phyloP scores from a whole-genome alignment of 2,329 filamentous ascomycete genomes.

The Corynespora cassiicola region DNA sequence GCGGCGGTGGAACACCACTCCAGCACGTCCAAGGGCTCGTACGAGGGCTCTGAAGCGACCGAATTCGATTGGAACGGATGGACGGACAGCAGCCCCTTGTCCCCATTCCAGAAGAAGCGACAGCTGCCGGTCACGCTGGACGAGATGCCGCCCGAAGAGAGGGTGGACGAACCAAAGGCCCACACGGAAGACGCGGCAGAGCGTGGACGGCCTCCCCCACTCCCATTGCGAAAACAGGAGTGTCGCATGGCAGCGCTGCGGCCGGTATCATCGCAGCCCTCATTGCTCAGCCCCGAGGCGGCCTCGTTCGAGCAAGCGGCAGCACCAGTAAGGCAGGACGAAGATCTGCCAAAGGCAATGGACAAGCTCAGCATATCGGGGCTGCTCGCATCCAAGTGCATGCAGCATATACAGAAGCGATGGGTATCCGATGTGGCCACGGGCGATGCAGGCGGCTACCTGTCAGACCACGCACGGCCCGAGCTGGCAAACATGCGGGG shows the following conservation, averaged over 20 bases:
- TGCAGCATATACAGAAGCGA: conserved; percentile 15
- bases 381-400: conserved; percentile 20
- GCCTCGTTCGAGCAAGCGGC: conserved; percentile 24
- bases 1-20: conserved; percentile 18
- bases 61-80: conserved; percentile 39
- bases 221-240: conserved; percentile 3
- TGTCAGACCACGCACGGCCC: conserved; percentile 6
- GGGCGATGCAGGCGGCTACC: conserved; percentile 10
- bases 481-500: conserved; percentile 2
- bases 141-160: conserved; percentile 29
- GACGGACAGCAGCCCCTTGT: conserved; percentile 27
- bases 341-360: conserved; percentile 6
- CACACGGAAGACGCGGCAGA: conserved; percentile 3
- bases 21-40: conserved; percentile 18
- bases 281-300: conserved; percentile 28
- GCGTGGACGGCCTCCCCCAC: conserved; percentile 6
- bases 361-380: conserved; percentile 29
- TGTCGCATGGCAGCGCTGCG: conserved; percentile 5
- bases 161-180: background rate
- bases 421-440: conserved; percentile 22
- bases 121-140: conserved; percentile 13
- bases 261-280: conserved; percentile 20
- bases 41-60: conserved; percentile 23
- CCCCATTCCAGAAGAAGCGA: conserved; percentile 28
- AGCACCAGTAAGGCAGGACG: too few species aligned